phyloP scores from a whole-genome alignment of 306 rosid genomes.

The Inga leiocalycina region DNA sequence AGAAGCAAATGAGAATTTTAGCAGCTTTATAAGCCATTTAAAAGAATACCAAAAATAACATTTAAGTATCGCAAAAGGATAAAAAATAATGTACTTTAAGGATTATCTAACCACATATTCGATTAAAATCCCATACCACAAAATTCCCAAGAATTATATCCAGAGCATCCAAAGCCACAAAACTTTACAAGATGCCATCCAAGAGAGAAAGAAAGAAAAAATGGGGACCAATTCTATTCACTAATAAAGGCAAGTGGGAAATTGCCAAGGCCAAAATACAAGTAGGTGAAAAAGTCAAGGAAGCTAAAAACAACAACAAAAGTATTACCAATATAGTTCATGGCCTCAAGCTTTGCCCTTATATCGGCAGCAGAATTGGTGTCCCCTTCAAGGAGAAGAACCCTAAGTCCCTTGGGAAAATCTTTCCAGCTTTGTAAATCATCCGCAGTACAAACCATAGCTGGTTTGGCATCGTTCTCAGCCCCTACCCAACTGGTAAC shows the following conservation, averaged over 20 bases:
- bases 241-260: conserved; percentile 32
- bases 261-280: conserved; percentile 25
- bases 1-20: conserved; percentile 15
- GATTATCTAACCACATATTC: conserved; percentile 28
- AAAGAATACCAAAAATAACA: conserved; percentile 30
- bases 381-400: conserved; percentile 89
- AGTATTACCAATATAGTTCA: conserved; percentile 82
- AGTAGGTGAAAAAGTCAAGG: conserved; percentile 30
- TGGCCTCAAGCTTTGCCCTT: conserved; percentile 74
- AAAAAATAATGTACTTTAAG: not conserved
- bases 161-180: conserved; percentile 31
- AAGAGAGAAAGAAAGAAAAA: not conserved
- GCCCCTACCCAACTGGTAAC: conserved; percentile 36
- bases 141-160: conserved; percentile 31
- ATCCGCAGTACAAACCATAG: conserved; percentile 97
- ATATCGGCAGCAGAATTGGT: conserved; percentile 70
- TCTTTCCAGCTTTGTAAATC: conserved; percentile 95
- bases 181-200: conserved; percentile 47
- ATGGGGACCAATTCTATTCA: conserved; percentile 47
- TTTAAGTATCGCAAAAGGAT: conserved; percentile 23
- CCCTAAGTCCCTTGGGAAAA: conserved; percentile 93
- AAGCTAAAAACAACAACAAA: conserved; percentile 19
- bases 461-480: conserved; percentile 96
- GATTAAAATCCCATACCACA: conserved; percentile 42
- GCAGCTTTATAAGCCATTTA: conserved; percentile 30